Evolutionary conservation across 768 basidiomycete genomes (phyloP), one percentile per base, ranked within the genome.

Genomic region (Hypsizygus marmoreus): DNA sequence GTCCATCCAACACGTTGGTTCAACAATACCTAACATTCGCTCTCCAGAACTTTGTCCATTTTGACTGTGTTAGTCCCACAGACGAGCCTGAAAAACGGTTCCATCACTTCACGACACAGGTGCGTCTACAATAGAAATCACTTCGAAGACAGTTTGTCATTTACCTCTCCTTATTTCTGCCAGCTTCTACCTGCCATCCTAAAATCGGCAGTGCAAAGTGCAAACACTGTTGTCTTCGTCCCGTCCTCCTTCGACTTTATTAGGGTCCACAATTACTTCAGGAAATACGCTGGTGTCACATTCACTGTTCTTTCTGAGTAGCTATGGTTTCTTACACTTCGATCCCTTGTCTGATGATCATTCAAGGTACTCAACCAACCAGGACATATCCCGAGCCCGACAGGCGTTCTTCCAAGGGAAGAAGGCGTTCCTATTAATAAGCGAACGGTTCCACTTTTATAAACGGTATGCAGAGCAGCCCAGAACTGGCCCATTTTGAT

Each of bases 391-490:
- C 4, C 85, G 94, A 2, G 95, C 95, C 0, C 80, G 97, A 33
- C 90, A 94, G 56, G 81, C 87, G 0, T 98, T 99, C 73, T 97
- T 95, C 78, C 76, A 75, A 16, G 91, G 90, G 31, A 84, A 86
- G 56, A 91, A 86, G 54, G 74, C 87, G 0, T 91, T 98, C 74
- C 65, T 99, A 23, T 75, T 98, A 51, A 74, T 97, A 60, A 95
- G 90, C 57, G 97, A 99, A 62, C 83, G 97, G n/a, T 98, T 97
- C 75, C 95, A 99, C 66, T 99, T 98, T 66, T 97, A 92, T 76
- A 82, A 91, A 52, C 75, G 93, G 87, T 85, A 33, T 33, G 72
- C 63, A 2, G 19, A 34, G 8, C 29, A 51, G 14, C 22, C 16
- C 20, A 44, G 4, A 31, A n/a, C 29, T 32, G 13, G 31, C 28